Conservation (phyloP, 306 rosid species). For the Gastrolobium villosum region DNA sequence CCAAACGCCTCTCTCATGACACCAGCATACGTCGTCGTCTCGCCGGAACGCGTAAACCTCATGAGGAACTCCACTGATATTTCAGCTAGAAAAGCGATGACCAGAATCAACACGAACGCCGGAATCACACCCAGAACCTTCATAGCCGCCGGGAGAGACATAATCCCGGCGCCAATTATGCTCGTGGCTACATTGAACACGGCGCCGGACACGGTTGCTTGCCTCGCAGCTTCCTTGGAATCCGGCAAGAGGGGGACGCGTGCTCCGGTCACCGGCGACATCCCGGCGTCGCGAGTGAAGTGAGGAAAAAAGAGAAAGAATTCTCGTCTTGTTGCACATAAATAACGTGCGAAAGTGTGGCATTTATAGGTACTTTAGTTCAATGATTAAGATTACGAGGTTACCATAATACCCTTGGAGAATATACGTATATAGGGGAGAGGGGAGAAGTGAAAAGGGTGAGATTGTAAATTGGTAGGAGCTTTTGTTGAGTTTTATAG, state of each 20-base stretch:
- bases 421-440: neutral
- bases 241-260: conserved; percentile 61
- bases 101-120: conserved; percentile 64
- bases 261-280: conserved; percentile 66
- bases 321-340: neutral
- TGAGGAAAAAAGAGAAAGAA: neutral
- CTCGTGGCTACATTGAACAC: conserved; percentile 89
- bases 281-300: conserved; percentile 23
- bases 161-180: conserved; percentile 95
- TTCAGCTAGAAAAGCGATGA: conserved; percentile 67
- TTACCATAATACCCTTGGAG: conserved; percentile 46
- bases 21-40: conserved; percentile 79
- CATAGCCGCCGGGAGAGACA: conserved; percentile 91
- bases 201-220: conserved; percentile 73
- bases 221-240: conserved; percentile 13
- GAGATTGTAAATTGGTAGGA: conserved; percentile 34
- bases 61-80: conserved; percentile 79
- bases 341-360: neutral
- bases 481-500: neutral
- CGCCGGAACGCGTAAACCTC: conserved; percentile 82
- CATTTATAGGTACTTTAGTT: neutral
- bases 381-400: conserved; percentile 11
- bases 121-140: conserved; percentile 90
- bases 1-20: conserved; percentile 92
- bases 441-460: neutral